These are phyloP conservation scores for Raphanus raphanistrum DNA, from an alignment of 345 rosid species.

Conservation along the genomic window DNA sequence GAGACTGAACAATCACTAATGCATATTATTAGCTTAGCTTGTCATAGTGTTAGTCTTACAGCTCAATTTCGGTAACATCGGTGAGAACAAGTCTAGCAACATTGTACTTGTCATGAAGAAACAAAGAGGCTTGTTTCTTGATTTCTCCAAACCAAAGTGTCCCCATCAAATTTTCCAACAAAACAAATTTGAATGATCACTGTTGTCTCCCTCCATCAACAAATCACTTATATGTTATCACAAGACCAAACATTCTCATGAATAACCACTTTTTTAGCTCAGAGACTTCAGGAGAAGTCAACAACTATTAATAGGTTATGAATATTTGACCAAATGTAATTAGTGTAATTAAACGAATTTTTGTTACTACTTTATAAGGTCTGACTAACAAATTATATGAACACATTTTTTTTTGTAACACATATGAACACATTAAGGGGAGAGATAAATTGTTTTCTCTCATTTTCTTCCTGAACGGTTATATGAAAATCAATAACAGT, in stretches of 20 bases:
- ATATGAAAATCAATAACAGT: neutral
- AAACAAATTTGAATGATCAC: neutral
- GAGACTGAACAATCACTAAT: neutral
- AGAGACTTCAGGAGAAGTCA: constrained; percentile 25
- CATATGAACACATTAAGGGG: too few species aligned
- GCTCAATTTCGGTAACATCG: constrained; percentile 54
- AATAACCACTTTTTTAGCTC: constrained; percentile 8
- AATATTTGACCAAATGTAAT: neutral
- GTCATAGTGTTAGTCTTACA: constrained; percentile 19
- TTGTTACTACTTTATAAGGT: neutral
- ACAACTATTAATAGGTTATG: constrained; percentile 11
- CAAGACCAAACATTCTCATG: constrained; percentile 9
- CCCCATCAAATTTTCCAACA: constrained; percentile 36
- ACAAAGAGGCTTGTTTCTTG: constrained; percentile 57
- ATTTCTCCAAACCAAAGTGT: constrained; percentile 49
- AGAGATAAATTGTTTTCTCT: neutral
- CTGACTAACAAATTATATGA: neutral
- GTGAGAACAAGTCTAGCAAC: constrained; percentile 61
- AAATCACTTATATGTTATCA: constrained; percentile 7
- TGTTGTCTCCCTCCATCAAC: neutral
- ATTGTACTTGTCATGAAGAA: constrained; percentile 62
- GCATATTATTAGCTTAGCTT: neutral
- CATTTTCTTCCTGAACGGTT: constrained; percentile 1
- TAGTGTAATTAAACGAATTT: neutral
- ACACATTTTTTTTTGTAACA: too few species aligned